phyloP scores from a whole-genome alignment of 2,329 filamentous ascomycete species.

The Hymenoscyphus salicellus region DNA sequence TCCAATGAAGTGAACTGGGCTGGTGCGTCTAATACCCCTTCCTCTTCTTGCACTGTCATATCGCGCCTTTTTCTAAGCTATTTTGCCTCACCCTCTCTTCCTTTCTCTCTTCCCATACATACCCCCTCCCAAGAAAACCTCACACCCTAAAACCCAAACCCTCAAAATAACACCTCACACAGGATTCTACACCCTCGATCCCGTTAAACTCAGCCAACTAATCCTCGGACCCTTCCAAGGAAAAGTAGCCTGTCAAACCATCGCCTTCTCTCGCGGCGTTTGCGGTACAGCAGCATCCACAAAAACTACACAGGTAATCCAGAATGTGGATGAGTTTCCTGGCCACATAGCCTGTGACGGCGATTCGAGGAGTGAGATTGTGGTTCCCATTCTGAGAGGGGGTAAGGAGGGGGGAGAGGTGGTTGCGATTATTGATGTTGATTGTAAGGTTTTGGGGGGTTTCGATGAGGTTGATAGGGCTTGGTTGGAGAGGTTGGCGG shows the following conservation, averaged over 20 bases:
- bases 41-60: background rate
- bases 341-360: constrained; percentile 82
- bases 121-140: too few relatives aligned
- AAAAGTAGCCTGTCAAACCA: constrained; percentile 76
- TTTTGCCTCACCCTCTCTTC: too few relatives aligned
- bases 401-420: constrained; percentile 42
- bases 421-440: constrained; percentile 76
- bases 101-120: too few relatives aligned
- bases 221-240: constrained; percentile 80
- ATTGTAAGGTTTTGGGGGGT: constrained; percentile 64
- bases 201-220: constrained; percentile 46
- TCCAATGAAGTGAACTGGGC: constrained; percentile 74
- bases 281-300: constrained; percentile 67
- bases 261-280: constrained; percentile 69
- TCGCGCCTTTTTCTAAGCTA: too few relatives aligned
- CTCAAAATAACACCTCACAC: background rate
- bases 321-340: constrained; percentile 70
- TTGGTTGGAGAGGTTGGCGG: constrained; percentile 65
- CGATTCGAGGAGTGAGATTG: constrained; percentile 74
- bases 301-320: constrained; percentile 60
- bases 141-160: background rate
- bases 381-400: constrained; percentile 61
- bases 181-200: constrained; percentile 73
- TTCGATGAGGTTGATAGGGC: constrained; percentile 67
- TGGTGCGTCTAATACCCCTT: constrained; percentile 44